These are phyloP conservation scores for Zostera marina DNA, from an alignment of 116 monocot genomes.

Conservation along the genomic window DNA sequence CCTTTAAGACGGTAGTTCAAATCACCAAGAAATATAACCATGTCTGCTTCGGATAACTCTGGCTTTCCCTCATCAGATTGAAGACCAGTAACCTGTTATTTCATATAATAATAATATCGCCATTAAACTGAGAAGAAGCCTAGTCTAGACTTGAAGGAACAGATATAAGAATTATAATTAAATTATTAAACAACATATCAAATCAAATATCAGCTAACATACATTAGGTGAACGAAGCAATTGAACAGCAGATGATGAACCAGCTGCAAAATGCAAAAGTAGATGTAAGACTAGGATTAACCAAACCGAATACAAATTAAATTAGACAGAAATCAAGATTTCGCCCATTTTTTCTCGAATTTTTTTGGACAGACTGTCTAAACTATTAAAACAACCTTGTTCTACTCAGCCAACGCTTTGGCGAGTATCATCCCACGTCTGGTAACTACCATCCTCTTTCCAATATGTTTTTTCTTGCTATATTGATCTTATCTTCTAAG, in stretches of 20 bases:
- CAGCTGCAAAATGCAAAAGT: slow-evolving; percentile 21
- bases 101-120: not conserved
- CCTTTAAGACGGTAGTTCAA: slow-evolving; percentile 80
- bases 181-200: not conserved
- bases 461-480: no score
- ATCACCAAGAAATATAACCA: slow-evolving; percentile 95
- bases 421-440: no score
- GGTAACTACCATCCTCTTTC: no score
- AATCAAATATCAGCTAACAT: slow-evolving; percentile 9
- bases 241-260: slow-evolving; percentile 55
- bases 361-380: no score
- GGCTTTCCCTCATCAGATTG: slow-evolving; percentile 60
- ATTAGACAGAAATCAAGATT: no score
- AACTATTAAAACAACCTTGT: no score
- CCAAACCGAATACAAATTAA: no score
- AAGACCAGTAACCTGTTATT: slow-evolving; percentile 32
- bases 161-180: not conserved
- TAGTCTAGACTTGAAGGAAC: no score
- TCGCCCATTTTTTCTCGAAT: no score
- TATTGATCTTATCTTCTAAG: no score
- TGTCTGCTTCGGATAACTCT: slow-evolving; percentile 84
- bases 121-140: not conserved
- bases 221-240: slow-evolving; percentile 55
- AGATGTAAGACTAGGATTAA: no score
- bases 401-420: no score